These are phyloP conservation scores for Coleophoma eucalyptorum DNA, from an alignment of 2,329 filamentous ascomycete species.

Conservation along the genomic window DNA sequence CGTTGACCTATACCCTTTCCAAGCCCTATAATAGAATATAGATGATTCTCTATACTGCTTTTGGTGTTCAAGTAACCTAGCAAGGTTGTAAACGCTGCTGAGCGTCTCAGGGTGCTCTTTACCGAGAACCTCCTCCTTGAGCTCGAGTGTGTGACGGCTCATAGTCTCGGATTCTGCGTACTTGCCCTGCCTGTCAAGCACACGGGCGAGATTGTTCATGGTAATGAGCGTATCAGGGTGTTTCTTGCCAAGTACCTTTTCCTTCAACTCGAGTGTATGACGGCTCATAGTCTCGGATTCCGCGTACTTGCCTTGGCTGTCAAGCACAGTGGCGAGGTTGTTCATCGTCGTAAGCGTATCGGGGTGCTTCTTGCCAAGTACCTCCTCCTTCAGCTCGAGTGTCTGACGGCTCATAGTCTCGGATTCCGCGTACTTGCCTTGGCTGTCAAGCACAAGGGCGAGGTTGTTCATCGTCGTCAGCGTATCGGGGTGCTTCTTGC, in stretches of 20 bases:
- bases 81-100: conserved; percentile 11
- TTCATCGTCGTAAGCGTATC: too few species aligned
- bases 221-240: not conserved
- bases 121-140: not conserved
- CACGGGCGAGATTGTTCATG: not conserved
- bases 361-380: too few species aligned
- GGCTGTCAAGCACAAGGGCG: too few species aligned
- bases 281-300: too few species aligned
- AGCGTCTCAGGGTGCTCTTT: not conserved
- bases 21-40: not conserved
- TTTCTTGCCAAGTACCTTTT: not conserved
- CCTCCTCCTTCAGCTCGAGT: too few species aligned
- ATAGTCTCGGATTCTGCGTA: not conserved
- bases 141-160: not conserved
- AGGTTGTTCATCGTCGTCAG: too few species aligned
- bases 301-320: too few species aligned
- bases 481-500: too few species aligned
- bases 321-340: too few species aligned
- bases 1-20: not conserved
- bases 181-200: not conserved
- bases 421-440: too few species aligned
- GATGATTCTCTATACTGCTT: conserved; percentile 2
- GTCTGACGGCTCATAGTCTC: too few species aligned
- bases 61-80: conserved; percentile 1
- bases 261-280: not conserved